Percentiles rank a stretch among this genome's conserved stretches.
phyloP scores from a whole-genome alignment of 2,329 filamentous ascomycete genomes.

The Rhynchosporium agropyri region DNA sequence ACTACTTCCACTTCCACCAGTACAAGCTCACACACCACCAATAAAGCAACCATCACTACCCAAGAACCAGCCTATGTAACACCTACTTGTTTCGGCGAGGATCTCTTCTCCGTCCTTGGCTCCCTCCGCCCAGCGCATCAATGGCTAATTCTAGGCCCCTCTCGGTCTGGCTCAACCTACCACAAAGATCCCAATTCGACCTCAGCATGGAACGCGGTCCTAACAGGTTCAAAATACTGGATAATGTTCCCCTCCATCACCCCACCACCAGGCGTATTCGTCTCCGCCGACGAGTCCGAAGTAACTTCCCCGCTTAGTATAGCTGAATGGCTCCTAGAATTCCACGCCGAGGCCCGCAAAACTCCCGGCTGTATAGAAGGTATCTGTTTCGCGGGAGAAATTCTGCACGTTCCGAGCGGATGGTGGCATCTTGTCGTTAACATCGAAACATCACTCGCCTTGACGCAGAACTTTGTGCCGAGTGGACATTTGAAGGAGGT shows the following conservation, averaged over 20 bases:
- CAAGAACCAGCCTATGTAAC: slow-evolving; percentile 65
- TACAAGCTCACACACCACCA: slow-evolving; percentile 38
- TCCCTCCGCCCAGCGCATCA: slow-evolving; percentile 80
- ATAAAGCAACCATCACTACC: slow-evolving; percentile 31
- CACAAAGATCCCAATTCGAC: slow-evolving; percentile 80
- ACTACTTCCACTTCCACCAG: slow-evolving; percentile 52
- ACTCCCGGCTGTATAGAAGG: slow-evolving; percentile 82
- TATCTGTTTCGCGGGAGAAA: slow-evolving; percentile 80
- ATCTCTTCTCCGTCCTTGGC: slow-evolving; percentile 80
- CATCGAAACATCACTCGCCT: slow-evolving; percentile 77
- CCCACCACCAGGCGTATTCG: slow-evolving; percentile 81
- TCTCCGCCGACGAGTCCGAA: slow-evolving; percentile 86
- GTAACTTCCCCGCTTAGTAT: slow-evolving; percentile 94
- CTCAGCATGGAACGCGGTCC: slow-evolving; percentile 91
- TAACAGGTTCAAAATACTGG: slow-evolving; percentile 94
- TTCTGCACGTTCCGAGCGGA: slow-evolving; percentile 88
- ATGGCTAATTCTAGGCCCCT: slow-evolving; percentile 90
- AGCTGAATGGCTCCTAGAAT: slow-evolving; percentile 92
- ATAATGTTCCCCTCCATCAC: slow-evolving; percentile 81
- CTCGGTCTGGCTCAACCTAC: slow-evolving; percentile 87
- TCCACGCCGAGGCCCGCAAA: slow-evolving; percentile 79
- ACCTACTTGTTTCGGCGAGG: slow-evolving; percentile 82
- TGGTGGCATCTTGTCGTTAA: slow-evolving; percentile 99
- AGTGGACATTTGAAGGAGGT: slow-evolving; percentile 70
- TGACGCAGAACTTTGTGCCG: slow-evolving; percentile 96